These are phyloP conservation scores for Primulina huaijiensis DNA, from an alignment of 257 asterid species.

Conservation along the genomic window DNA sequence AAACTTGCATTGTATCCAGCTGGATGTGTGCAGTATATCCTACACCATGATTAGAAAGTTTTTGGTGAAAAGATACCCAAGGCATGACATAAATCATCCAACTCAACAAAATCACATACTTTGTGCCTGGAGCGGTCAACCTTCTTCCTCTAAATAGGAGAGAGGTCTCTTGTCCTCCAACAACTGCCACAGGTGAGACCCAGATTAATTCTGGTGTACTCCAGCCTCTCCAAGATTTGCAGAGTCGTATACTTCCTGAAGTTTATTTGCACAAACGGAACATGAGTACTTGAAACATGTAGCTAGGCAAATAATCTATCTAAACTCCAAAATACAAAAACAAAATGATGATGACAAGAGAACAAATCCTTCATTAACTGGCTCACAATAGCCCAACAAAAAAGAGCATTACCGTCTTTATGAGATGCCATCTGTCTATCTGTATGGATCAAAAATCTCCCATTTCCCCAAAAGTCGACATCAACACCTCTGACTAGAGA, in stretches of 20 bases:
- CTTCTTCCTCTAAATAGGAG: constrained; percentile 59
- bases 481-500: constrained; percentile 47
- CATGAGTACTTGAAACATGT: not conserved
- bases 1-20: constrained; percentile 35
- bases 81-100: not conserved
- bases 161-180: constrained; percentile 67
- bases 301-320: not conserved
- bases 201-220: constrained; percentile 54
- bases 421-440: constrained; percentile 60
- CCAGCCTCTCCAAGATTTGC: constrained; percentile 52
- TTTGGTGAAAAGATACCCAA: constrained; percentile 6
- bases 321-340: not conserved
- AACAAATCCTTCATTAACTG: not conserved
- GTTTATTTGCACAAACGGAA: constrained; percentile 22
- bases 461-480: constrained; percentile 68
- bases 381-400: not conserved
- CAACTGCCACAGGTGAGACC: constrained; percentile 78
- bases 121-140: constrained; percentile 52
- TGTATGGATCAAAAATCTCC: constrained; percentile 64
- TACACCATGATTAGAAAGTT: constrained; percentile 32
- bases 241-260: constrained; percentile 60
- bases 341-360: constrained; percentile 6
- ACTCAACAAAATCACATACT: constrained; percentile 35
- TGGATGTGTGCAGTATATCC: constrained; percentile 70
- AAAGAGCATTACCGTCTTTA: constrained; percentile 44